These are phyloP conservation scores for Periconia sp. DNA, from an alignment of 2,329 filamentous ascomycete species.

Conservation along the genomic window DNA sequence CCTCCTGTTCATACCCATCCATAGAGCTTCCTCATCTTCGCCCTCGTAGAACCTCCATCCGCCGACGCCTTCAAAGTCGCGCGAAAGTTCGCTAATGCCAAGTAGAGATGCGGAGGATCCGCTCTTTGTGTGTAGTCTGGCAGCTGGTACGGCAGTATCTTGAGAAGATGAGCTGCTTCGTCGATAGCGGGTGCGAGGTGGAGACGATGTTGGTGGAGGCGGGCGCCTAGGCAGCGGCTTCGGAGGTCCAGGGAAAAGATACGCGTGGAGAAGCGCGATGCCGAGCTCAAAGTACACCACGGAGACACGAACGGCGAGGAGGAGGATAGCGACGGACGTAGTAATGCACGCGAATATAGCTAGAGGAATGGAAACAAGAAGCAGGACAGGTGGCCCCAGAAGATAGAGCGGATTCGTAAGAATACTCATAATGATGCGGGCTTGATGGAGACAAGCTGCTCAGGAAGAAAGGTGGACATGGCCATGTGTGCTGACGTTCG, in stretches of 20 bases:
- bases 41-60: conserved; percentile 47
- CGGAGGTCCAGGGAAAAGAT: conserved; percentile 33
- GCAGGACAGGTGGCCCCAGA: conserved; percentile 41
- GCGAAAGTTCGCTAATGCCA: conserved; percentile 35
- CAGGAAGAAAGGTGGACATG: not conserved
- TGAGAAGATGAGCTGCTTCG: conserved; percentile 32
- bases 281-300: conserved; percentile 52
- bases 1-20: conserved; percentile 52
- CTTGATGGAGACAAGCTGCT: not conserved
- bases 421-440: conserved; percentile 3
- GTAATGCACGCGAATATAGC: conserved; percentile 43
- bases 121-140: conserved; percentile 34
- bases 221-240: conserved; percentile 25
- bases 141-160: conserved; percentile 20
- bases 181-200: conserved; percentile 29
- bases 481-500: not conserved
- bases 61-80: conserved; percentile 53
- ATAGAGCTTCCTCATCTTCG: conserved; percentile 51
- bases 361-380: conserved; percentile 48
- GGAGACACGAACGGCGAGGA: conserved; percentile 47
- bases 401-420: conserved; percentile 36
- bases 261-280: conserved; percentile 47
- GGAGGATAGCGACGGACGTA: conserved; percentile 45
- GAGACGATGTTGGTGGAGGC: conserved; percentile 18
- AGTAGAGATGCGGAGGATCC: conserved; percentile 43